Conservation (phyloP, 176 grass and related monocot genomes). For the Zea mays region Zm-B73-REFERENCE-NAM-5.0 NC_050099.1:178109001-178109500, state of each 20-base stretch:
- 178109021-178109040: slow-evolving; percentile 95
- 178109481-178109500: slow-evolving; percentile 9
- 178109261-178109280: slow-evolving; percentile 97
- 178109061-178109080: slow-evolving; percentile 97
- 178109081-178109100: slow-evolving; percentile 98
- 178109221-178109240: slow-evolving; percentile 95
- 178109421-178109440: slow-evolving; percentile 27
- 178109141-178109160: slow-evolving; percentile 82
- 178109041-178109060: slow-evolving; percentile 92
- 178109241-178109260: slow-evolving; percentile 84
- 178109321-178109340: not conserved
- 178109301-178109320: slow-evolving; percentile 48
- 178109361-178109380: slow-evolving; percentile 8
- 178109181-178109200: slow-evolving; percentile 98
- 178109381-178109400: not conserved
- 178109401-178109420: not conserved
- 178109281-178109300: slow-evolving; percentile 87
- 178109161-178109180: slow-evolving; percentile 94
- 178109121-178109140: slow-evolving; percentile 99
- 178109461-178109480: slow-evolving; percentile 31
- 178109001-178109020: slow-evolving; percentile 95
- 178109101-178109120: slow-evolving; percentile 98
- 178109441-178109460: not conserved
- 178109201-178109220: slow-evolving; percentile 89
- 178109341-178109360: not conserved